Base-by-base conservation (phyloP, 2,329 filamentous ascomycete species). In the Ophiostoma triangulosporum region DNA sequence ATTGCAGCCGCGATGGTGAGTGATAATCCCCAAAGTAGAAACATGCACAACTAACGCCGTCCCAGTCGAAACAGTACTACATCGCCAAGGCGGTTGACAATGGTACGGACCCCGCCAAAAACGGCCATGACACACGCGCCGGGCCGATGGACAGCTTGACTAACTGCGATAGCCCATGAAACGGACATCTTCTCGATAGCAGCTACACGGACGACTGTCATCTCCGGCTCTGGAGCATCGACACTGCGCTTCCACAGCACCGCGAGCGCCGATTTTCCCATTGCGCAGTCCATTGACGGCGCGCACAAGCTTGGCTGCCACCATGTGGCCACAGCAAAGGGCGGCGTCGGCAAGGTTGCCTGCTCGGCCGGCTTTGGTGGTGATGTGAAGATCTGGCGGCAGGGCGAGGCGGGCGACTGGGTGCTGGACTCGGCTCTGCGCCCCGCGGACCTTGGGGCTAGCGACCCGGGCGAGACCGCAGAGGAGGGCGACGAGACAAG, bases 21-120 rank as follows among this genome's bases (percentile, higher is more conserved):
- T 43, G 11, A 8, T 43, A 3, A 3, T 24, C 1, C 11, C 20
- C 4, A 14, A 26, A 11, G 3, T 7, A 36, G 38, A 22, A n/a
- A 9, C 2, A 15, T 12, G 6, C 20, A 22, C 17, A 20, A 26
- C 54, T 56, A 40, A 56, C 51, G 17, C 17, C 5, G n/a, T 15
- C 55, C 1, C 56, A 96, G 93, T 98, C 93, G 54, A 97, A 97
- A 73, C 93, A 97, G 83, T 98, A 96, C 68, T 79, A 98, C 58
- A 94, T 91, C 63, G 85, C 86, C 60, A 88, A 95, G 68, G 91
- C 89, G 43, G 80, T 95, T 67, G 86, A 95, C 66, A 80, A 89
- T 73, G 89, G 88, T 88, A 67, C 11, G 32, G 20, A 52, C 50
- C 52, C 56, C 54, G 40, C 56, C 54, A 52, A 54, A 11, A 35